A percentile compares a stretch with the other conserved stretches of the same genome.
phyloP scores from a whole-genome alignment of 2,329 filamentous ascomycete species.

The Ophiostoma ips region DNA sequence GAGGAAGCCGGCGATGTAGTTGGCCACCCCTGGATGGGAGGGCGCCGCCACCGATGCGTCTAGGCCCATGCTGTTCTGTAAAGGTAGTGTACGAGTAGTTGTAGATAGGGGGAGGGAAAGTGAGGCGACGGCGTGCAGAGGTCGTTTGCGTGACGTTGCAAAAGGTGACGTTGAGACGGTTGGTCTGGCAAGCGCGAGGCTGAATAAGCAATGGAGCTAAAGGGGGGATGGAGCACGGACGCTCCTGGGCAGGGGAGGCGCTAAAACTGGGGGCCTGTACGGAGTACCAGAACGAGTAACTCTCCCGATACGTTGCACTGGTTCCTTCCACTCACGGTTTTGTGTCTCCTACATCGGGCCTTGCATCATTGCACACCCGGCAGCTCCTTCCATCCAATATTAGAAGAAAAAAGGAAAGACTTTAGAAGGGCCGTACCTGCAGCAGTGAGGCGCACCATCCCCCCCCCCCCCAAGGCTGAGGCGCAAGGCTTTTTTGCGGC shows the following conservation, averaged over 20 bases:
- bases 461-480: conserved; percentile 5
- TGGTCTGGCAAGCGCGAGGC: background rate
- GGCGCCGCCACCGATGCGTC: background rate
- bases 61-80: background rate
- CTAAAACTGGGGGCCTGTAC: background rate
- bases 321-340: background rate
- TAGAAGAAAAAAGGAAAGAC: too few species aligned
- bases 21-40: conserved; percentile 36
- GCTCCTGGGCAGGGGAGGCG: background rate
- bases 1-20: conserved; percentile 79
- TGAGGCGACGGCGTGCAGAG: background rate
- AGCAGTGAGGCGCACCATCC: background rate
- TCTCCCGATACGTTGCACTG: background rate
- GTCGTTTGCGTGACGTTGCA: background rate
- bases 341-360: background rate
- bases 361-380: background rate
- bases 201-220: background rate
- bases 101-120: background rate
- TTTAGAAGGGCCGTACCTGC: background rate
- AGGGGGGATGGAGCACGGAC: background rate
- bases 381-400: too few species aligned
- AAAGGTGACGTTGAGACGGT: background rate
- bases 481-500: conserved; percentile 6
- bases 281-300: too few species aligned
- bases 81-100: background rate